These are phyloP conservation scores for Cladosporium cucumerinum DNA, from an alignment of 2,329 filamentous ascomycete species.

Conservation along the genomic window DNA sequence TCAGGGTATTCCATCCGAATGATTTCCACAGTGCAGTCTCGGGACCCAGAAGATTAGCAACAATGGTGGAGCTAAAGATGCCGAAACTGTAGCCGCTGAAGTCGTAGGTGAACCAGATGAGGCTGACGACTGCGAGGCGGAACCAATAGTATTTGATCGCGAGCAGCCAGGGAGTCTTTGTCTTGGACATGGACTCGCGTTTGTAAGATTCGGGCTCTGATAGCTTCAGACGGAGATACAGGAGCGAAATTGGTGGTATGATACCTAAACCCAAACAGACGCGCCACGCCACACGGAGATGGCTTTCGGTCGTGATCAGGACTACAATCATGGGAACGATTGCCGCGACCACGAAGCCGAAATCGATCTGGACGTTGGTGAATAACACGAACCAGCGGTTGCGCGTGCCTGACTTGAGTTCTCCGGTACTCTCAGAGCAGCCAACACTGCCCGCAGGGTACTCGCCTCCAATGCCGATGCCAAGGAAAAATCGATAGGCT, in stretches of 20 bases:
- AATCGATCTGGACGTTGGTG: conserved; percentile 83
- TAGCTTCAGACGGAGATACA: conserved; percentile 68
- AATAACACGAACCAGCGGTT: conserved; percentile 82
- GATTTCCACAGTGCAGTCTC: conserved; percentile 64
- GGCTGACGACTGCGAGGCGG: conserved; percentile 64
- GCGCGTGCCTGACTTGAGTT: conserved; percentile 74
- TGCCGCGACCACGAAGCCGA: conserved; percentile 76
- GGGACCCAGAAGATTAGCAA: conserved; percentile 61
- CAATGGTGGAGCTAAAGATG: conserved; percentile 77
- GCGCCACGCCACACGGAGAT: conserved; percentile 57
- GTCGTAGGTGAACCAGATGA: conserved; percentile 80
- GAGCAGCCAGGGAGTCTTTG: conserved; percentile 50
- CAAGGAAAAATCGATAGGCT: conserved; percentile 79
- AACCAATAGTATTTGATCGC: conserved; percentile 68
- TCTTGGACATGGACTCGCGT: conserved; percentile 61
- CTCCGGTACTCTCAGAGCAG: conserved; percentile 77
- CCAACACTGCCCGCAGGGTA: conserved; percentile 82
- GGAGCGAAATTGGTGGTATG: conserved; percentile 69
- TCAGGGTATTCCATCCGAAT: conserved; percentile 84
- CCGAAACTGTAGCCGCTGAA: conserved; percentile 83
- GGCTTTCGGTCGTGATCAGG: conserved; percentile 17
- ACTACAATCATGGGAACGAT: conserved; percentile 70
- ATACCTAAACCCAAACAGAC: conserved; percentile 74
- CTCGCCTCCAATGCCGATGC: conserved; percentile 52
- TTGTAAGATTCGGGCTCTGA: conserved; percentile 77